A percentile compares a stretch with the other conserved stretches of the same genome.
These are phyloP conservation scores for Xylaria hypoxylon DNA, from an alignment of 2,329 filamentous ascomycete species.

Conservation along the genomic window DNA sequence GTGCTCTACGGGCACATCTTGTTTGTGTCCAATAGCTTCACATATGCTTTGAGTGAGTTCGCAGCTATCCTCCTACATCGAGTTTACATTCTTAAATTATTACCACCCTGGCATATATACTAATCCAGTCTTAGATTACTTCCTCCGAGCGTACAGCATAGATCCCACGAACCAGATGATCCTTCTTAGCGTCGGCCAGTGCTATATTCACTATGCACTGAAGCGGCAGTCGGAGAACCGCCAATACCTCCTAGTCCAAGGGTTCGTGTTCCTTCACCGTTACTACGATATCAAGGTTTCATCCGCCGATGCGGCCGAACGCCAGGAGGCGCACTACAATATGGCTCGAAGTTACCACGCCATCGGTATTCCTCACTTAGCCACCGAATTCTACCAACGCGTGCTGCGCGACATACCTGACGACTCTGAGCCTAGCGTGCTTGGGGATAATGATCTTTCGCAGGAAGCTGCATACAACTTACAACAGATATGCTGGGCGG, in stretches of 20 bases:
- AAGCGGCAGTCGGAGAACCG: slow-evolving; percentile 92
- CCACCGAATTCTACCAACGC: slow-evolving; percentile 74
- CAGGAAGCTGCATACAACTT: slow-evolving; percentile 50
- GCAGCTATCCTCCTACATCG: neutral
- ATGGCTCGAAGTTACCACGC: slow-evolving; percentile 80
- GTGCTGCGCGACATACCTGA: slow-evolving; percentile 56
- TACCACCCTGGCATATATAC: neutral
- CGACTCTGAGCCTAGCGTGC: slow-evolving; percentile 31
- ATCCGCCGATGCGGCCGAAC: slow-evolving; percentile 55
- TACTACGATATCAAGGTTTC: slow-evolving; percentile 73
- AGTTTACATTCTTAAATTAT: no score
- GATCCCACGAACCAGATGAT: slow-evolving; percentile 82
- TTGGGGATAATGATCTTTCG: slow-evolving; percentile 44
- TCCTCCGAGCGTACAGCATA: slow-evolving; percentile 79
- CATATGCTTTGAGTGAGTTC: slow-evolving; percentile 77
- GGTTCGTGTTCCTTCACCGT: slow-evolving; percentile 80
- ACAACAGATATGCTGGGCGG: slow-evolving; percentile 48
- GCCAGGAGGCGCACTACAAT: slow-evolving; percentile 86
- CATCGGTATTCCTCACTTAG: slow-evolving; percentile 78
- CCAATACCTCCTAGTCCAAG: slow-evolving; percentile 88
- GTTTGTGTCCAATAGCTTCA: slow-evolving; percentile 84
- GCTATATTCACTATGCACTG: slow-evolving; percentile 88
- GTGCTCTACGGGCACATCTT: slow-evolving; percentile 92
- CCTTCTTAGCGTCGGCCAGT: slow-evolving; percentile 82
- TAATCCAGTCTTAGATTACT: slow-evolving; percentile 71